A percentile compares a stretch with the other conserved stretches of the same genome.
Conservation (phyloP, 495 filamentous ascomycete genomes). For the Trichoderma virens region DNA sequence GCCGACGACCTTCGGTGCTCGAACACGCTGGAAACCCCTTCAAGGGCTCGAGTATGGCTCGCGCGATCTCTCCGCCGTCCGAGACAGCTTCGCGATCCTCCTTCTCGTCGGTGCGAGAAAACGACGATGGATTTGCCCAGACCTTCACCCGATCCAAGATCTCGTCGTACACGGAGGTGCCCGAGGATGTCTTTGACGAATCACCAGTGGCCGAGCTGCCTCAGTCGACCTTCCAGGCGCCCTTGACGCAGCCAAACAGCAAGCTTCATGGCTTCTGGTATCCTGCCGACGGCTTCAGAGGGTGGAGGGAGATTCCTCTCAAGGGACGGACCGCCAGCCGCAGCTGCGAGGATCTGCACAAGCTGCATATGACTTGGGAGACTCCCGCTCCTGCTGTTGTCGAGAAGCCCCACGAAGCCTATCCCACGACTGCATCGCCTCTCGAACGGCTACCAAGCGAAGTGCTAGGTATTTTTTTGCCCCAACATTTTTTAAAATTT, state of each 20-base stretch:
- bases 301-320: constrained; percentile 64
- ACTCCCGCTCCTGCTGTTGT: constrained; percentile 39
- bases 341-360: constrained; percentile 63
- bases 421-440: constrained; percentile 32
- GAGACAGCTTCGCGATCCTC: constrained; percentile 41
- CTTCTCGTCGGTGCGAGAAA: constrained; percentile 52
- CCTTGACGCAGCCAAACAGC: constrained; percentile 37
- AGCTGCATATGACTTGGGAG: constrained; percentile 46
- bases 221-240: constrained; percentile 41
- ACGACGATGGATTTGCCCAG: constrained; percentile 51
- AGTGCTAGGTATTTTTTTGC: constrained; percentile 51
- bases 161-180: constrained; percentile 41
- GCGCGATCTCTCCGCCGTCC: constrained; percentile 14
- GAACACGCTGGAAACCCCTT: background rate
- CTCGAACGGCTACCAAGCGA: constrained; percentile 65
- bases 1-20: constrained; percentile 8
- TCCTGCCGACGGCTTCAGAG: constrained; percentile 61
- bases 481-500: too few relatives aligned
- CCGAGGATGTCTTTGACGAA: constrained; percentile 40
- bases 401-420: constrained; percentile 22
- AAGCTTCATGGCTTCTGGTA: constrained; percentile 55
- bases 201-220: constrained; percentile 20
- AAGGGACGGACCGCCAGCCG: constrained; percentile 59
- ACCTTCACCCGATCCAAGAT: constrained; percentile 62
- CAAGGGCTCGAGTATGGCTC: constrained; percentile 4